Percentiles rank a stretch among this genome's conserved stretches.
These are phyloP conservation scores for Agroathelia rolfsii DNA, from an alignment of 1,284 basidiomycete species.

Conservation along the genomic window DNA sequence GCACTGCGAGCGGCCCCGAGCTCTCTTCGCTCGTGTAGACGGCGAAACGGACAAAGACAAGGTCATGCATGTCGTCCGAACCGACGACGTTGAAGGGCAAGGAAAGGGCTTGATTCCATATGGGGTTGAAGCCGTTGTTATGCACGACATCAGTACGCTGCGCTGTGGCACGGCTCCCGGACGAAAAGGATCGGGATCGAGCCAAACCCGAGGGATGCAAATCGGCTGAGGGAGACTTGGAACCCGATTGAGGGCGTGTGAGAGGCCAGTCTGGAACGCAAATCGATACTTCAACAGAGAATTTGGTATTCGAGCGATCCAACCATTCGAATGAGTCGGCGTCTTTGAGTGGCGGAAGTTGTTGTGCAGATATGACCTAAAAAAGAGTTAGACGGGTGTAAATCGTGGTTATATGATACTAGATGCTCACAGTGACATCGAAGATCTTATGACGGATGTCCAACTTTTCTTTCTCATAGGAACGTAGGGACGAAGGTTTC, in stretches of 20 bases:
- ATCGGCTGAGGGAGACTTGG: too few species aligned
- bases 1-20: conserved; percentile 60
- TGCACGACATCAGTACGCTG: conserved; percentile 54
- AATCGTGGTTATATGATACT: conserved; percentile 27
- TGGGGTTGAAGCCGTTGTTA: conserved; percentile 85
- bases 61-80: conserved; percentile 68
- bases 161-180: conserved; percentile 39
- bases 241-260: too few species aligned
- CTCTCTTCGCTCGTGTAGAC: conserved; percentile 61
- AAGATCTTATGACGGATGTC: conserved; percentile 46
- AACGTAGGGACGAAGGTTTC: conserved; percentile 75
- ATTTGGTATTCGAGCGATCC: conserved; percentile 56
- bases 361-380: conserved; percentile 88
- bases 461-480: conserved; percentile 52
- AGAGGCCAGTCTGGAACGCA: conserved; percentile 74
- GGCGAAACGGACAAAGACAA: conserved; percentile 75
- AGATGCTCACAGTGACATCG: conserved; percentile 45
- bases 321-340: conserved; percentile 50
- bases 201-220: too few species aligned
- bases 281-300: conserved; percentile 71
- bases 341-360: conserved; percentile 73
- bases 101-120: conserved; percentile 69
- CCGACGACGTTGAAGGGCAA: conserved; percentile 70
- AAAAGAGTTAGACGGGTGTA: conserved; percentile 27
- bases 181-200: conserved; percentile 17